Percentiles rank a stretch among this genome's conserved stretches.
Evolutionary conservation across 2,329 filamentous ascomycete species (phyloP).

Genomic region (Colletotrichum sp.): DNA sequence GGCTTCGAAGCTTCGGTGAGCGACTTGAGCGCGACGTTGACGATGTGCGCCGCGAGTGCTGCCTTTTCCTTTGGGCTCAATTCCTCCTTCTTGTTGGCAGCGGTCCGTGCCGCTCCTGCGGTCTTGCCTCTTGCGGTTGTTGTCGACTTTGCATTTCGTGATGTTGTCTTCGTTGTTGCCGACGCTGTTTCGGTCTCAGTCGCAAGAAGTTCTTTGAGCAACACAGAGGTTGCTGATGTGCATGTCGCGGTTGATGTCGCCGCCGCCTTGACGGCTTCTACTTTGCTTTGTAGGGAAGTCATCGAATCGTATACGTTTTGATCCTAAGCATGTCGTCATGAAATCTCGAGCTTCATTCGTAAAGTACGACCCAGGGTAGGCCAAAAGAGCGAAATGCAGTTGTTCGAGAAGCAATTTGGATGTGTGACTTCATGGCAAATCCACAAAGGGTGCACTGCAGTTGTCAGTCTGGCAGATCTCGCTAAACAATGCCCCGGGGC

Average conservation of each 20-base stretch:
- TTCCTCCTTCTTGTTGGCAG: conserved; percentile 39
- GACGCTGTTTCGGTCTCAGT: conserved; percentile 29
- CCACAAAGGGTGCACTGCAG: neutral
- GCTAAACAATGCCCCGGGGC: conserved; percentile 19
- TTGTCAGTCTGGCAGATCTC: conserved; percentile 22
- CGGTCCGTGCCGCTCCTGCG: conserved; percentile 31
- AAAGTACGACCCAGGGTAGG: neutral
- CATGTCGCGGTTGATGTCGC: conserved; percentile 59
- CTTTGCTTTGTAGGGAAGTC: conserved; percentile 48
- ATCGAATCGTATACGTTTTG: conserved; percentile 32
- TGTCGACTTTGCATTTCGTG: conserved; percentile 29
- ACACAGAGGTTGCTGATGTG: conserved; percentile 52
- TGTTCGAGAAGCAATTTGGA: conserved; percentile 4
- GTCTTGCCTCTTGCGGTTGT: conserved; percentile 29
- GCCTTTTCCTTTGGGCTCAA: conserved; percentile 66
- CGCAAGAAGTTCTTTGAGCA: conserved; percentile 51
- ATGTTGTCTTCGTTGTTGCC: conserved; percentile 14
- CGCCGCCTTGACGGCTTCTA: conserved; percentile 58
- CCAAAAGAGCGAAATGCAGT: conserved; percentile 11
- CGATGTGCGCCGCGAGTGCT: conserved; percentile 72
- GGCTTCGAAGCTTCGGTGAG: conserved; percentile 70
- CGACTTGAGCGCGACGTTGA: conserved; percentile 73
- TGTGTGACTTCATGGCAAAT: conserved; percentile 4
- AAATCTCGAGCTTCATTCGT: neutral
- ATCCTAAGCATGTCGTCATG: conserved; percentile 37